Evolutionary conservation across 2,329 filamentous ascomycete genomes (phyloP), one percentile per base, ranked within the genome.

Genomic region (Ophiosphaerella korrae): DNA sequence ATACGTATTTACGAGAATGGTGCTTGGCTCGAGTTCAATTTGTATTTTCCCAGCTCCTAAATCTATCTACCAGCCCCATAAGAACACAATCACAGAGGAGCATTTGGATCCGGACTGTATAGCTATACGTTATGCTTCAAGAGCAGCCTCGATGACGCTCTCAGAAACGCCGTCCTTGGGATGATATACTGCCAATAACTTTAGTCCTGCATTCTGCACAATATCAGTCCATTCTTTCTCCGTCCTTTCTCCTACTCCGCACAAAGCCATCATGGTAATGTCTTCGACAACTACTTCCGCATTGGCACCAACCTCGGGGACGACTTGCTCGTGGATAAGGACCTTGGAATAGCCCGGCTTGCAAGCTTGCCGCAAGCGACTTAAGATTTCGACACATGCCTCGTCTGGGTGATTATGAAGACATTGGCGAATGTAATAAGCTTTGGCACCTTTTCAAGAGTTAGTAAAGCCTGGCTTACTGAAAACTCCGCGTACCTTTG

Each of bases 391-490:
- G 14, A 46, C 31, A 12, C 36, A 38, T 29, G 51, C 31, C 16
- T 34, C 24, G 24, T 58, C 55, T 18, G 48, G 24, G 46, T 50
- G 52, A 31, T 61, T 45, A 41, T 61, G 57, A 9, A 60, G 44
- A 16, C 60, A 52, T 36, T 34, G 40, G 9, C 40, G 43, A 16
- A 61, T 44, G 39, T 61, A 46, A 42, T 57, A 61, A 12, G 53
- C 41, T n/a, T 49, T 42, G 11, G 57, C 57, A n/a, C 75, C 75
- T 54, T 77, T 76, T 5, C 81, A 52, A 2, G 75, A 76, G 53
- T 81, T 77, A 36, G 34, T 18, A 18, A 36, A 9, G 34, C 16
- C 34, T 36, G 7, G 13, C 3, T 7, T 14, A 5, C 13, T 13
- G 34, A 36, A n/a, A 18, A 7, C 6, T 36, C 13, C 16, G 34